phyloP scores from a whole-genome alignment of 129 eudicot genomes.

The Sambucus nigra region DNA sequence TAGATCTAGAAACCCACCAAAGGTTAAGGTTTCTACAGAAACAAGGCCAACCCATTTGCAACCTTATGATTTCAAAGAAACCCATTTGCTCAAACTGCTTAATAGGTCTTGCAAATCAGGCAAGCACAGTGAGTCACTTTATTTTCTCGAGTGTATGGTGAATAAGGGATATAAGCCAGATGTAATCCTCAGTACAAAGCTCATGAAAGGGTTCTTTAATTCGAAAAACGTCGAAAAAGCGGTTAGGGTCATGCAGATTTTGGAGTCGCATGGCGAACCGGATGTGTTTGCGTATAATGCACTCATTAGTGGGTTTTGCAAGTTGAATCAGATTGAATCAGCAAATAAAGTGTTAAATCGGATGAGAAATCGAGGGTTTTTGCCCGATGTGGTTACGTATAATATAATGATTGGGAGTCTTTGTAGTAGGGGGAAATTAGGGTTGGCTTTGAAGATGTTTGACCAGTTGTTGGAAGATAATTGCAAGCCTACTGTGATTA shows the following conservation, averaged over 20 bases:
- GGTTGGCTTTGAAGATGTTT: conserved; percentile 47
- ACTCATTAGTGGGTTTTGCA: conserved; percentile 65
- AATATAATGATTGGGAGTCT: conserved; percentile 62
- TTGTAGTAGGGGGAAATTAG: conserved; percentile 56
- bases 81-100: conserved; percentile 50
- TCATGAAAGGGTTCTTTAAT: conserved; percentile 53
- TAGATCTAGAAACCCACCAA: conserved; percentile 19
- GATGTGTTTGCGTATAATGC: conserved; percentile 68
- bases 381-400: conserved; percentile 60
- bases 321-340: conserved; percentile 45
- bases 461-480: conserved; percentile 41
- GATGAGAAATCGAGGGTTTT: conserved; percentile 56
- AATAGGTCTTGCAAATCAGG: conserved; percentile 54
- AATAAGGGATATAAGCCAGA: conserved; percentile 59
- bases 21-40: conserved; percentile 24
- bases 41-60: conserved; percentile 31
- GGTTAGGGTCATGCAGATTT: conserved; percentile 43
- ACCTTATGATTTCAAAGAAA: conserved; percentile 32
- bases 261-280: conserved; percentile 55
- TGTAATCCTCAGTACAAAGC: conserved; percentile 61
- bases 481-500: conserved; percentile 49
- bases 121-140: conserved; percentile 51
- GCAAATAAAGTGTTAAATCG: conserved; percentile 44
- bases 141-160: conserved; percentile 58
- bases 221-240: conserved; percentile 45